Evolutionary conservation across 2,329 filamentous ascomycete species (phyloP).

Genomic region (Grosmannia serpens): DNA sequence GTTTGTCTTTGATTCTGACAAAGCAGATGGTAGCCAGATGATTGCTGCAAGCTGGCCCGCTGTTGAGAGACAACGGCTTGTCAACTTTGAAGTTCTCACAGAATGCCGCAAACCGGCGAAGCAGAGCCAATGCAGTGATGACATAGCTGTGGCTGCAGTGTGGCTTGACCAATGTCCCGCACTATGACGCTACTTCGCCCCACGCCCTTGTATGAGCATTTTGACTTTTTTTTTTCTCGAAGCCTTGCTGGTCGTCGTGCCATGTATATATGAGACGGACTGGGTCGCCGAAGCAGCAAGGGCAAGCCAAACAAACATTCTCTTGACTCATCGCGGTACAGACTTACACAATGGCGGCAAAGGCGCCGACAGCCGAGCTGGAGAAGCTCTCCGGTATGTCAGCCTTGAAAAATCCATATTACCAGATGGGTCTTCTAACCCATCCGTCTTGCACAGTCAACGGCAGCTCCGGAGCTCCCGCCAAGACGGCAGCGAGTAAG

Average conservation of each 20-base stretch:
- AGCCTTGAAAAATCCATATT: not conserved
- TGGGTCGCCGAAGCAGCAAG: not conserved
- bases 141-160: conserved; percentile 1
- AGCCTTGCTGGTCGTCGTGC: not conserved
- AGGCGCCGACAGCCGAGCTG: not conserved
- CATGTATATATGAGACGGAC: not conserved
- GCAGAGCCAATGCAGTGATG: not conserved
- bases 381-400: conserved; percentile 3
- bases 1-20: not conserved
- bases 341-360: conserved; percentile 2
- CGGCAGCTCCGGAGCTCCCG: not conserved
- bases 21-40: not conserved
- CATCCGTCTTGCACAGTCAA: not conserved
- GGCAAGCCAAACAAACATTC: not conserved
- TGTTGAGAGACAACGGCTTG: not conserved
- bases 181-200: not conserved
- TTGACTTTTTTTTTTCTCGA: not conserved
- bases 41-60: not conserved
- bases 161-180: not conserved
- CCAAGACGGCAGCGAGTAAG: not conserved
- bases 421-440: not conserved
- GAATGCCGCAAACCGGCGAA: not conserved
- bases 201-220: not conserved
- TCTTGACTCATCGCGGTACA: not conserved
- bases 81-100: not conserved